Base-by-base conservation (phyloP, 2,329 filamentous ascomycete species). In the Lachnellula arida region DNA sequence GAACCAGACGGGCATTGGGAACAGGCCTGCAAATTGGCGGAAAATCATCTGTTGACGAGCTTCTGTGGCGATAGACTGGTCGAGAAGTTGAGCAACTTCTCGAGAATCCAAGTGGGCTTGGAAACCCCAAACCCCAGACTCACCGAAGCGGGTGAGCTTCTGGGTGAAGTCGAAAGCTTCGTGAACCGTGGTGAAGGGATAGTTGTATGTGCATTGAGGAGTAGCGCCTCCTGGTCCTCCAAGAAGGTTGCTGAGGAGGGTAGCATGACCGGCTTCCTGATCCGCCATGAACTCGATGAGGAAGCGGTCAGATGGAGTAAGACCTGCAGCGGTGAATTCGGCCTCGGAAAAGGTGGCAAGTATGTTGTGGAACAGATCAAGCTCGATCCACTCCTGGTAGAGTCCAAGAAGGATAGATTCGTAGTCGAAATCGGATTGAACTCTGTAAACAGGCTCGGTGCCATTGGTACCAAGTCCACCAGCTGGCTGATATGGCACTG, bases 151-250 rank as follows among this genome's bases (percentile, higher is more conserved):
- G 1, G 90, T 94, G n/a, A 94, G 74, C 72, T 91, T 91, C 73
- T 93, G 88, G 71, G 82, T 86, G 74, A 94, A 94, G 75, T 94
- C 89, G 65, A 94, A 77, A 67, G 84, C 93, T 71, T 94, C 89
- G 53, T 78, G 81, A 0, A 93, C 84, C 34, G 82, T 91, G 54
- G 75, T 81, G 68, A 84, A 89, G 1, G 89, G 89, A 68, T 94
- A 94, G 74, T 91, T 84, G 76, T 95, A 95, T 0, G 80, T 85
- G 75, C 89, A 94, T 69, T 91, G 86, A 52, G 79, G 78, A 0
- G 89, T 88, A 0, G 89, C 87, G 57, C 82, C 71, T 2, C 64
- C 61, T 11, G 67, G 67, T 0, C 78, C 71, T 9, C 90, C 89
- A 1, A 94, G 82, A 73, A 94, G 88, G 74, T 92, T 91, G 68